A percentile compares a stretch with the other conserved stretches of the same genome.
Evolutionary conservation across 306 rosid species (phyloP).

Genomic region (Astragalus glycyphyllos): DNA sequence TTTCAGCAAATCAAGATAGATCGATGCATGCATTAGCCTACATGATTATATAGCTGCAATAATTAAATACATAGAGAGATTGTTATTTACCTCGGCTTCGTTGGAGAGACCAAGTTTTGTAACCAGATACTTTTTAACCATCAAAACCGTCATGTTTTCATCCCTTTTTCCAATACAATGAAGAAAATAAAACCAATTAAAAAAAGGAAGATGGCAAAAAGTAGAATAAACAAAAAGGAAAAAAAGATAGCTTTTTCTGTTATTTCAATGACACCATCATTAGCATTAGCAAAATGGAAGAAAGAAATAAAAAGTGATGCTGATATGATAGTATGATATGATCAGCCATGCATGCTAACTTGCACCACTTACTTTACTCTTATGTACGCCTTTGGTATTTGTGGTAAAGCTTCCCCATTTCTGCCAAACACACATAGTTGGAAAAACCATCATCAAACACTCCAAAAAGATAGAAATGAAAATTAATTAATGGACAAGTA

Average conservation of each 20-base stretch:
- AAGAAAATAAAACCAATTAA: neutral
- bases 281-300: slow-evolving; percentile 49
- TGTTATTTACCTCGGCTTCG: slow-evolving; percentile 60
- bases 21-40: slow-evolving; percentile 47
- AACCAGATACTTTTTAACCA: slow-evolving; percentile 74
- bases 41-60: neutral
- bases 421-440: slow-evolving; percentile 37
- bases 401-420: slow-evolving; percentile 62
- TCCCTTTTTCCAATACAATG: slow-evolving; percentile 49
- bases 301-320: neutral
- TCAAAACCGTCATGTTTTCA: slow-evolving; percentile 65
- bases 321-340: slow-evolving; percentile 32
- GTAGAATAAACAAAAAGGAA: slow-evolving; percentile 12
- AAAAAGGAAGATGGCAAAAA: neutral
- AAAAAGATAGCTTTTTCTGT: slow-evolving; percentile 49
- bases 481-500: neutral
- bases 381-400: slow-evolving; percentile 71
- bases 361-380: slow-evolving; percentile 74
- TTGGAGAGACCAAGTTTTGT: slow-evolving; percentile 75
- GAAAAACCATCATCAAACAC: neutral
- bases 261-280: slow-evolving; percentile 58
- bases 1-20: slow-evolving; percentile 37
- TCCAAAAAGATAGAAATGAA: too few species aligned
- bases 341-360: slow-evolving; percentile 51
- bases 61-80: neutral